Percentiles rank a stretch among this genome's conserved stretches.
phyloP scores from a whole-genome alignment of 1,284 basidiomycete genomes.

The Sporisorium iseilematis-ciliati region DNA sequence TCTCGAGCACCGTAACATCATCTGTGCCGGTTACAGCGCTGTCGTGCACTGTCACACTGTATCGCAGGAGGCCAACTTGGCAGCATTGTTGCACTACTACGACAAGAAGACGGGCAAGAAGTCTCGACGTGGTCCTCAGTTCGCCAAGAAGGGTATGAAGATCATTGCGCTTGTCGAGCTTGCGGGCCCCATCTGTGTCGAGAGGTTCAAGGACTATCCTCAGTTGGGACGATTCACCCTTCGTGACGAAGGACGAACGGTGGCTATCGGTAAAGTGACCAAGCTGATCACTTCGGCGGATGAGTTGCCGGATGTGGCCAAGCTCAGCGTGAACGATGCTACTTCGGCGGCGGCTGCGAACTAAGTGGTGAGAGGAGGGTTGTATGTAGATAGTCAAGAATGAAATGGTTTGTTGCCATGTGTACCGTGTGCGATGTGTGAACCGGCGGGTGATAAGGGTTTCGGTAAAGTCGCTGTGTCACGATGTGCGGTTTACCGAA shows the following conservation, averaged over 20 bases:
- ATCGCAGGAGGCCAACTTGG: conserved; percentile 63
- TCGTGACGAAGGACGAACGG: conserved; percentile 67
- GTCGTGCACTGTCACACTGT: conserved; percentile 68
- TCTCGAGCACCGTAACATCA: conserved; percentile 69
- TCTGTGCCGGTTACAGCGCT: conserved; percentile 68
- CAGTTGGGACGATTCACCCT: conserved; percentile 69
- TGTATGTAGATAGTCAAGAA: conserved; percentile 14
- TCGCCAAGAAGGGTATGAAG: conserved; percentile 68
- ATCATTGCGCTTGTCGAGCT: conserved; percentile 68
- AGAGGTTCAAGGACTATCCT: conserved; percentile 68
- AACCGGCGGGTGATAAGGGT: too few relatives aligned
- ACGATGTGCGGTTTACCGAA: too few relatives aligned
- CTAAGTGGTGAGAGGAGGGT: conserved; percentile 2
- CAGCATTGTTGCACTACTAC: conserved; percentile 68
- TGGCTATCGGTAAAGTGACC: conserved; percentile 68
- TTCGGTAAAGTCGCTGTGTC: too few relatives aligned
- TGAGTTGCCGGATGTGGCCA: conserved; percentile 59
- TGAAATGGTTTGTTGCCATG: neutral
- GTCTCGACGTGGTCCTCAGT: conserved; percentile 66
- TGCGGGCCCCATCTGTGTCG: conserved; percentile 63
- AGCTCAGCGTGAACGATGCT: conserved; percentile 52
- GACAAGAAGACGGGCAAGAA: conserved; percentile 70
- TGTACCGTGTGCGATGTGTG: too few relatives aligned
- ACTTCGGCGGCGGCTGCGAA: conserved; percentile 32
- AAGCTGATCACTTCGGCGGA: conserved; percentile 60